These are phyloP conservation scores for Pistacia vera DNA, from an alignment of 345 rosid genomes.

Conservation along the genomic window DNA sequence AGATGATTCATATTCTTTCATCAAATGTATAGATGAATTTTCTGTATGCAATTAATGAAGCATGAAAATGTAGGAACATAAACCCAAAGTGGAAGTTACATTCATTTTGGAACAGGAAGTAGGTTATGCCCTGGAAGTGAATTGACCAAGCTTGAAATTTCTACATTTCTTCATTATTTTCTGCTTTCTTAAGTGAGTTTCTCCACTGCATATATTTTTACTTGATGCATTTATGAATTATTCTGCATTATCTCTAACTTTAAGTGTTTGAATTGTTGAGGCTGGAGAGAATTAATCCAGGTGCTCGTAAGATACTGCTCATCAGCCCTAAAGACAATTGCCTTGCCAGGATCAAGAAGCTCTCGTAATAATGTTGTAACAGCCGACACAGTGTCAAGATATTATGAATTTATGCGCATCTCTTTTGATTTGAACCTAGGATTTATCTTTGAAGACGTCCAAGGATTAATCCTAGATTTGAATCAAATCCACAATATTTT, in stretches of 20 bases:
- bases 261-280: not conserved
- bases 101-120: constrained; percentile 50
- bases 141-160: constrained; percentile 43
- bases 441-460: too few relatives aligned
- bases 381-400: too few relatives aligned
- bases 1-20: not conserved
- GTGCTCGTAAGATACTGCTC: constrained; percentile 13
- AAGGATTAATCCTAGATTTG: too few relatives aligned
- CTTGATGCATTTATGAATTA: not conserved
- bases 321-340: constrained; percentile 33
- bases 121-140: constrained; percentile 46
- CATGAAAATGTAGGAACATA: constrained; percentile 22
- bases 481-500: too few relatives aligned
- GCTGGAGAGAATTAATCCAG: constrained; percentile 20
- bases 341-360: constrained; percentile 22
- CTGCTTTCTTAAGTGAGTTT: constrained; percentile 38
- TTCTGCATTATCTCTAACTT: not conserved
- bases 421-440: too few relatives aligned
- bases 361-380: not conserved
- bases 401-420: too few relatives aligned
- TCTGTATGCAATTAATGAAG: not conserved
- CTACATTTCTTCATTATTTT: constrained; percentile 40
- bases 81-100: constrained; percentile 37
- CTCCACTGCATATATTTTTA: not conserved
- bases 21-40: too few relatives aligned